Evolutionary conservation across 1,284 basidiomycete genomes (phyloP), one percentile per base, ranked within the genome.

Genomic region (Leccinum variabile): DNA sequence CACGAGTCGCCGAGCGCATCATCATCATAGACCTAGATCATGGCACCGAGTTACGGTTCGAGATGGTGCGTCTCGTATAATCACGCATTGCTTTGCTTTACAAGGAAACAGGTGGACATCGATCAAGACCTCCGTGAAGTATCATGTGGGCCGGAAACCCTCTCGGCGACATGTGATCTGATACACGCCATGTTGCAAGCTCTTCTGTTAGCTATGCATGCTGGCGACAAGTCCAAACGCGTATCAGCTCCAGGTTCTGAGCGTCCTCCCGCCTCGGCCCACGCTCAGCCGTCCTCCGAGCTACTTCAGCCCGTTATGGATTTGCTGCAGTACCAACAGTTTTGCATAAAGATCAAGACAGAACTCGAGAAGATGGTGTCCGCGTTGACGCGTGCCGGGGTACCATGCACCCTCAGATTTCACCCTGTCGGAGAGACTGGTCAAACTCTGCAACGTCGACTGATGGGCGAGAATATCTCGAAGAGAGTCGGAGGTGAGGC

Each of bases 11-110:
- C 1, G 90, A 92, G 70, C 81, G 89, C 39, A 77, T 91, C 33
- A 86, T 93, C 30, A 82, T 84, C 39, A 82, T 93, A 57, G 89
- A 92, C 64, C 86, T 86, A 18, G 86, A 89, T 18, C 85, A 88
- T 62, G 84, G 78, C n/a, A 80, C 82, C 16, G 86, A 90, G 61
- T 76, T 93, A 22, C 80, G 80, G 28, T 89, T 92, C 68, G 88
- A 72, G 66, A 81, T 73, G 63, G 63, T 65, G 22, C 57, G 63
- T 70, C 46, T 59, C 41, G 57, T 39, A 59, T 52, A 32, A 35
- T 28, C 53, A 44, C 35, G 33, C 4, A 39, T 46, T n/a, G 58
- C 46, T 50, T 65, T 53, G n/a, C 22, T 50, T 64, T 49, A 75
- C 18, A 32, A 18, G 14, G 57, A 59, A 61, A 46, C 41, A 80